These are phyloP conservation scores for Pleurotus cornucopiae DNA, from an alignment of 768 basidiomycete genomes.

Conservation along the genomic window DNA sequence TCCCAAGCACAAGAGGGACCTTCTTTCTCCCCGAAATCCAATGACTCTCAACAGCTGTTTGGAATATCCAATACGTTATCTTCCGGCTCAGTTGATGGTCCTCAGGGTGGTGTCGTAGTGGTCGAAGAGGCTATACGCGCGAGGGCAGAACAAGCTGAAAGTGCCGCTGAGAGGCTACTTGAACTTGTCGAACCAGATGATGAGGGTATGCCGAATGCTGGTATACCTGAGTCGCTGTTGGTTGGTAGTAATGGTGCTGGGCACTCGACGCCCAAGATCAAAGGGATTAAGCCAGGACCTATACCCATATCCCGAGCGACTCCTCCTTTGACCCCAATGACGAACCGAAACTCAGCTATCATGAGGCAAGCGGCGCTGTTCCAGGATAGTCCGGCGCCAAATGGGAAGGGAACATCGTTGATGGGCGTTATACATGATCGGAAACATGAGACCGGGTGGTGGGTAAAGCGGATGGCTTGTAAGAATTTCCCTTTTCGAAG, in stretches of 20 bases:
- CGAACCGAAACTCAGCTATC: slow-evolving; percentile 48
- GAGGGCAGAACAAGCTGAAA: slow-evolving; percentile 90
- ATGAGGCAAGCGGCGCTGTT: slow-evolving; percentile 77
- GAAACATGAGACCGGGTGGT: slow-evolving; percentile 77
- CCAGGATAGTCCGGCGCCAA: slow-evolving; percentile 72
- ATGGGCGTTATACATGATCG: slow-evolving; percentile 65
- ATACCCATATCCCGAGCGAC: slow-evolving; percentile 27
- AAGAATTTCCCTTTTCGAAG: slow-evolving; percentile 17
- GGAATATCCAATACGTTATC: slow-evolving; percentile 58
- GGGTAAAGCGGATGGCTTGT: slow-evolving; percentile 75
- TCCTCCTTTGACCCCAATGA: slow-evolving; percentile 60
- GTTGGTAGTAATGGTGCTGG: slow-evolving; percentile 32
- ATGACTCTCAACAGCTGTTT: slow-evolving; percentile 41
- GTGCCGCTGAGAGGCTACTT: slow-evolving; percentile 82
- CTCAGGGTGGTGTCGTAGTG: slow-evolving; percentile 44
- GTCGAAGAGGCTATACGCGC: slow-evolving; percentile 79
- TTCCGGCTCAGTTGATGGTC: slow-evolving; percentile 39
- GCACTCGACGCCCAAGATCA: slow-evolving; percentile 30
- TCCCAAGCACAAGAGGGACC: slow-evolving; percentile 36
- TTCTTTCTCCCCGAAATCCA: slow-evolving; percentile 54
- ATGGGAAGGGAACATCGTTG: slow-evolving; percentile 49
- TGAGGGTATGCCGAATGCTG: slow-evolving; percentile 45
- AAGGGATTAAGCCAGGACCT: slow-evolving; percentile 32
- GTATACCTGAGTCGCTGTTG: slow-evolving; percentile 52
- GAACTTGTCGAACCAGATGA: slow-evolving; percentile 84